Evolutionary conservation across 2,329 filamentous ascomycete species (phyloP), one percentile per base, ranked within the genome.

Genomic region (Fusarium nematophilum): DNA sequence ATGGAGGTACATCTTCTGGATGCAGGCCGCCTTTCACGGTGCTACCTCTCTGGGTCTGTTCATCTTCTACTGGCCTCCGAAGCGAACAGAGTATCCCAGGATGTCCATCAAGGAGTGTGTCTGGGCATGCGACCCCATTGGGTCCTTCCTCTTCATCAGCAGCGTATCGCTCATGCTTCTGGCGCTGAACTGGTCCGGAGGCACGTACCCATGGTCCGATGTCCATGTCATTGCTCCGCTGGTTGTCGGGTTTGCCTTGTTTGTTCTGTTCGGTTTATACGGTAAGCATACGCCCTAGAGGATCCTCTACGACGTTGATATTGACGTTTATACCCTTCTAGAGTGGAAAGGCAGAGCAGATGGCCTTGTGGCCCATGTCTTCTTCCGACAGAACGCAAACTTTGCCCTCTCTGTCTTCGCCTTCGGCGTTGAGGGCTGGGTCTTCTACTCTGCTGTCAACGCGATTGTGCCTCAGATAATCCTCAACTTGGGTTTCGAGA

Each of bases 1-100:
- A 40, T 49, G 46, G 46, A 49, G 46, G 14, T 49, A 49, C 27
- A 49, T 49, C 46, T 49, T 49, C 18, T 49, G 46, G 46, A 49
- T 40, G 36, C 46, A 49, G 36, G 46, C 46, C 23, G 46, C 36
- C 15, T 49, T 49, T 25, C 46, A 49, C n/a, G 46, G 46, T 5
- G 46, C 46, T 8, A 49, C 46, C 11, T 40, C 46, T 6, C 25
- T 49, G 10, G 46, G 25, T 6, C 36, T 49, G 8, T 49, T 49
- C 14, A 14, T 49, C 26, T 49, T 49, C 10, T 49, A 49, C 17
- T 49, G 46, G 46, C 46, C 46, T 11, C 46, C 34, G 11, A 49
- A 49, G 46, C 46, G 46, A 37, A 17, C 34, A n/a, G 46, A 49
- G n/a, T 40, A 40, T 49, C 34, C 34, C 11, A 21, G 21, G 26